These are phyloP conservation scores for Umbellularia californica DNA, from an alignment of 164 flowering plant genomes.

Conservation along the genomic window DNA sequence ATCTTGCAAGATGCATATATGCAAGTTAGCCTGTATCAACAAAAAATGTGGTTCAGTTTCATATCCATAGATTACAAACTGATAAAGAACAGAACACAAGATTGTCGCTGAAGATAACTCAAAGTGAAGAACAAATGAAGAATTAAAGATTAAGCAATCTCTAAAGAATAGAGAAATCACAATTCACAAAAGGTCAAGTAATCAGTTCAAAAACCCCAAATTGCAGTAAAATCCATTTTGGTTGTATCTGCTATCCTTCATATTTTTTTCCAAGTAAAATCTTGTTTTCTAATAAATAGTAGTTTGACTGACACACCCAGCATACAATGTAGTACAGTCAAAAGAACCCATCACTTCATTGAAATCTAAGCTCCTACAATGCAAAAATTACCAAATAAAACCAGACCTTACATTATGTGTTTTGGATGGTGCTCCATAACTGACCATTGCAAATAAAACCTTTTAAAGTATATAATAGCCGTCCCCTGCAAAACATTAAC, in stretches of 20 bases:
- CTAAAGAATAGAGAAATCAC: background rate
- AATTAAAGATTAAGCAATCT: background rate
- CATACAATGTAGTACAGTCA: background rate
- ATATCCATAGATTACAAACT: background rate
- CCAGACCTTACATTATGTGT: constrained; percentile 63
- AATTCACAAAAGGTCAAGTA: background rate
- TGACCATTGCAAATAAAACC: constrained; percentile 95
- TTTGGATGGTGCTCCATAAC: constrained; percentile 99
- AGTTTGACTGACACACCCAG: background rate
- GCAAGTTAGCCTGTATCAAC: constrained; percentile 78
- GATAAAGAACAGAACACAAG: background rate
- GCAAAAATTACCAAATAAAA: constrained; percentile 1
- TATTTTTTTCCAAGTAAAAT: no score
- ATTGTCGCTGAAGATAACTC: background rate
- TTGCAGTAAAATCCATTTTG: background rate
- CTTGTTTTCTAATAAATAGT: no score
- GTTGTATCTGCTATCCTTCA: no score
- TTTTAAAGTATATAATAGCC: constrained; percentile 85
- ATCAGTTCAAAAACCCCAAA: background rate
- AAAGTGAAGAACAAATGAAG: background rate
- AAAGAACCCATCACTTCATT: background rate
- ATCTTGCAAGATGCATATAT: constrained; percentile 94
- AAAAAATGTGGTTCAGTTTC: constrained; percentile 2
- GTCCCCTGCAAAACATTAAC: constrained; percentile 62
- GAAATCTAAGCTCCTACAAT: background rate